Evolutionary conservation across 345 rosid species (phyloP).

Genomic region (Linum usitatissimum): DNA sequence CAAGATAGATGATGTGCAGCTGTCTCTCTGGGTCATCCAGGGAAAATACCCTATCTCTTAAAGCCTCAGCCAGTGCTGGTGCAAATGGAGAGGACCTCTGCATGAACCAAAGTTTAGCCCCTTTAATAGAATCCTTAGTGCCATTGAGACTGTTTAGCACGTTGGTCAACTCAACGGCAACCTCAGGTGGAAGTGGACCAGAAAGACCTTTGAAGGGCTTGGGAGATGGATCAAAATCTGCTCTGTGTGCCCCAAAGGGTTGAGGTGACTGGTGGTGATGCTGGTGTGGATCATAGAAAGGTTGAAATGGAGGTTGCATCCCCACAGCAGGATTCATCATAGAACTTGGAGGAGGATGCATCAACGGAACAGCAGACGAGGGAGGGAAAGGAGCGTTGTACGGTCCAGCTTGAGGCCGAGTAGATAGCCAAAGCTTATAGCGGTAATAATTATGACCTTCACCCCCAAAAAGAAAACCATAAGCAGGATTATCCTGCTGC

Average conservation of each 20-base stretch:
- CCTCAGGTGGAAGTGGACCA: constrained; percentile 86
- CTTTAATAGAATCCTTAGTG: constrained; percentile 94
- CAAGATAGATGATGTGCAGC: constrained; percentile 81
- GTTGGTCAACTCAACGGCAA: constrained; percentile 62
- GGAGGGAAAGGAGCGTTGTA: constrained; percentile 52
- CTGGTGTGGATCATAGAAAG: constrained; percentile 65
- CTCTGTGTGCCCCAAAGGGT: constrained; percentile 37
- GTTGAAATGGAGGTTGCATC: constrained; percentile 68
- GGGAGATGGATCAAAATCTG: constrained; percentile 66
- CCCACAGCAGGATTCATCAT: constrained; percentile 44
- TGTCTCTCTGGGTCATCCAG: constrained; percentile 93
- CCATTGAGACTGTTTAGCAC: constrained; percentile 76
- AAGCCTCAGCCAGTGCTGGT: constrained; percentile 82
- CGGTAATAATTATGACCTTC: constrained; percentile 86
- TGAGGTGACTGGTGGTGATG: constrained; percentile 62
- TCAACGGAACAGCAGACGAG: constrained; percentile 30
- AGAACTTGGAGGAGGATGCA: constrained; percentile 70
- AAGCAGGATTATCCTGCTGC: constrained; percentile 91
- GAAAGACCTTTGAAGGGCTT: constrained; percentile 61
- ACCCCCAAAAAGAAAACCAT: constrained; percentile 81
- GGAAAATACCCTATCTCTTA: constrained; percentile 70
- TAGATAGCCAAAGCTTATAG: constrained; percentile 70
- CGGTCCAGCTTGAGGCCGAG: constrained; percentile 47
- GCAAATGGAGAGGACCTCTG: constrained; percentile 82
- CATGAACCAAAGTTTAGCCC: constrained; percentile 98